A percentile compares a stretch with the other conserved stretches of the same genome.
Evolutionary conservation across 1,284 basidiomycete genomes (phyloP).

Genomic region (Xanthoconium separans): DNA sequence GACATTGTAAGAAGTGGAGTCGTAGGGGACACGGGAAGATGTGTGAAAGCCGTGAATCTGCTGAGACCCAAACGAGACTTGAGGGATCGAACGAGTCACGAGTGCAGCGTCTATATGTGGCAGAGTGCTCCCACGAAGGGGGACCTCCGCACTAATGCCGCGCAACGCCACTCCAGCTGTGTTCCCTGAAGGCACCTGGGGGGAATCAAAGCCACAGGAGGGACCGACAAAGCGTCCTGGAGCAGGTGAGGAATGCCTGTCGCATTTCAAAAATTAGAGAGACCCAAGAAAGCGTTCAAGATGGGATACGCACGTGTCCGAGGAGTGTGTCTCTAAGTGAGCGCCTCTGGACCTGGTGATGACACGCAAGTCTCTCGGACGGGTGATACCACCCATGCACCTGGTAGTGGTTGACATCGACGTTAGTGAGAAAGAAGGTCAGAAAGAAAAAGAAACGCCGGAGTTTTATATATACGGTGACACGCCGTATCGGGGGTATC

Average conservation of each 20-base stretch:
- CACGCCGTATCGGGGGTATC: constrained; percentile 4
- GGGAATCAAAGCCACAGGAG: not conserved
- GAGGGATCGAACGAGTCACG: not conserved
- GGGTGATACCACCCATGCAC: constrained; percentile 40
- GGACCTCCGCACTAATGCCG: no score
- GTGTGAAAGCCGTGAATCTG: constrained; percentile 32
- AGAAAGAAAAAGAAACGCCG: not conserved
- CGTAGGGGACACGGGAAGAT: constrained; percentile 18
- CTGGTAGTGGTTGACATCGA: constrained; percentile 21
- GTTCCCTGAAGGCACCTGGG: no score
- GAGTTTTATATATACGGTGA: constrained; percentile 9
- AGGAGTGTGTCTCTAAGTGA: constrained; percentile 31
- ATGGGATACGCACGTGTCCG: constrained; percentile 39
- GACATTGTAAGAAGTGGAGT: constrained; percentile 30
- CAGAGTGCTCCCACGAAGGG: not conserved
- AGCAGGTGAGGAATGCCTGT: constrained; percentile 21
- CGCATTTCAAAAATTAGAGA: constrained; percentile 34
- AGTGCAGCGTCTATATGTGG: not conserved
- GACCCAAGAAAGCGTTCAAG: constrained; percentile 33
- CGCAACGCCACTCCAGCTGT: no score
- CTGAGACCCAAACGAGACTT: not conserved
- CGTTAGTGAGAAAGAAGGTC: not conserved
- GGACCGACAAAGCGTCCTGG: not conserved
- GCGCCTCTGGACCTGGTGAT: constrained; percentile 41
- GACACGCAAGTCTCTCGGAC: constrained; percentile 39